A percentile compares a stretch with the other conserved stretches of the same genome.
These are phyloP conservation scores for Diaporthe humulicola DNA, from an alignment of 2,329 filamentous ascomycete genomes.

Conservation along the genomic window DNA sequence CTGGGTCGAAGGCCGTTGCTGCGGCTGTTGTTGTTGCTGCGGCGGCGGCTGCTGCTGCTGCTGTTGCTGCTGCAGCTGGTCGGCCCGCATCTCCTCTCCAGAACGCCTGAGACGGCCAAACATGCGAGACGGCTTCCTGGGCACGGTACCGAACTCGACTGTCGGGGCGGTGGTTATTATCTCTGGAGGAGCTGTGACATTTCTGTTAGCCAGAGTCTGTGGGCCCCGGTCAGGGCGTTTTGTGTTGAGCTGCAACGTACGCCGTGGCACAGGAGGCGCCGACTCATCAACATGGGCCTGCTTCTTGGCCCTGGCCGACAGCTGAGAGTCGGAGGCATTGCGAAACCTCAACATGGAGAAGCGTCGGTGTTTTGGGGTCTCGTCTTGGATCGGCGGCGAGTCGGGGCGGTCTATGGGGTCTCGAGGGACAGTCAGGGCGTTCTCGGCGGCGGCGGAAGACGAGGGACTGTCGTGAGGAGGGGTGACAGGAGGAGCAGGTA, in stretches of 20 bases:
- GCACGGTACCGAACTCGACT: constrained; percentile 67
- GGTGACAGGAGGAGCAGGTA: constrained; percentile 49
- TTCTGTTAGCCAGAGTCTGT: constrained; percentile 42
- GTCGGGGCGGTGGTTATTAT: constrained; percentile 96
- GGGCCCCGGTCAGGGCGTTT: not conserved
- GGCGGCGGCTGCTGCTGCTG: constrained; percentile 45
- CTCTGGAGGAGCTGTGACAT: constrained; percentile 64
- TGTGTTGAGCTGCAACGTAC: constrained; percentile 54
- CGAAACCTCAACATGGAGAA: constrained; percentile 85
- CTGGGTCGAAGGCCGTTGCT: constrained; percentile 43
- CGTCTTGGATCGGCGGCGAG: constrained; percentile 67
- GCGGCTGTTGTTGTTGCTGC: constrained; percentile 36
- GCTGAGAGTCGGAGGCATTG: constrained; percentile 92
- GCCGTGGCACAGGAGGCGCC: constrained; percentile 69
- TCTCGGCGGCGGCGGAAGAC: constrained; percentile 44
- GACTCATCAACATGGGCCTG: constrained; percentile 67
- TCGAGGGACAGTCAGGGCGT: constrained; percentile 42
- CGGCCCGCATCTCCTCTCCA: constrained; percentile 60
- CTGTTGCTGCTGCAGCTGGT: constrained; percentile 43
- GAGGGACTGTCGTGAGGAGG: constrained; percentile 47
- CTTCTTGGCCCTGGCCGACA: constrained; percentile 81
- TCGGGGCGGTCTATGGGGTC: constrained; percentile 53
- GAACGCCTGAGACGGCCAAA: constrained; percentile 66
- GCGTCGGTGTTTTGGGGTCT: constrained; percentile 69
- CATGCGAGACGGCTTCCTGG: constrained; percentile 69